Percentiles rank a stretch among this genome's conserved stretches.
These are phyloP conservation scores for Plasmodium relictum DNA, from an alignment of 169 alveolate species.

Conservation along the genomic window DNA sequence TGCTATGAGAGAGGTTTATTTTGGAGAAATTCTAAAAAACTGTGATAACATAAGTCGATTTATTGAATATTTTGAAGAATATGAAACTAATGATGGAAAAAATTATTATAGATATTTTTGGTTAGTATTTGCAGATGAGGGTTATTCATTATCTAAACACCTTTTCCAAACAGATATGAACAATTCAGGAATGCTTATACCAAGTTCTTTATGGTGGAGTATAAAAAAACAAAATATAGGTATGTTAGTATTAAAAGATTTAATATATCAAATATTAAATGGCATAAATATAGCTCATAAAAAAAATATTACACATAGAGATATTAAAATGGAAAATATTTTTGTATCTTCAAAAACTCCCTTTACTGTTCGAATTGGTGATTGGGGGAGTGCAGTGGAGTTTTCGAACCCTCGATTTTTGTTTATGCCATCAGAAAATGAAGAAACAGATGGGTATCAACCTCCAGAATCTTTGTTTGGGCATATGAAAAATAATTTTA, in stretches of 20 bases:
- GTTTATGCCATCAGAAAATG: constrained; percentile 36
- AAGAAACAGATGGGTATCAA: constrained; percentile 76
- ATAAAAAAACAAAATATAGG: constrained; percentile 73
- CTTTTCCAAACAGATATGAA: constrained; percentile 27
- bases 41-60: constrained; percentile 69
- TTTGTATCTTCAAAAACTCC: constrained; percentile 70
- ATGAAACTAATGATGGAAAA: constrained; percentile 19
- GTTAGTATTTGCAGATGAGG: constrained; percentile 75
- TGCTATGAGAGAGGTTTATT: constrained; percentile 74
- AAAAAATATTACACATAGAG: constrained; percentile 63
- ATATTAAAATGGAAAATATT: constrained; percentile 73
- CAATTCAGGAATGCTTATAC: constrained; percentile 40
- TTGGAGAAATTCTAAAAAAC: constrained; percentile 48
- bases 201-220: constrained; percentile 75
- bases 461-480: constrained; percentile 77
- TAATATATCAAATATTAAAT: constrained; percentile 50
- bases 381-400: constrained; percentile 77
- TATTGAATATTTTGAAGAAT: constrained; percentile 72
- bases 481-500: constrained; percentile 67
- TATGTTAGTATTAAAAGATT: constrained; percentile 65
- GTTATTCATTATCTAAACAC: constrained; percentile 51
- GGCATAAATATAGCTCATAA: constrained; percentile 66
- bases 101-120: constrained; percentile 38
- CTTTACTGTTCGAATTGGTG: constrained; percentile 71
- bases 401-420: constrained; percentile 23